phyloP scores from a whole-genome alignment of 2,329 filamentous ascomycete species.

The Trichophaea hybrida region DNA sequence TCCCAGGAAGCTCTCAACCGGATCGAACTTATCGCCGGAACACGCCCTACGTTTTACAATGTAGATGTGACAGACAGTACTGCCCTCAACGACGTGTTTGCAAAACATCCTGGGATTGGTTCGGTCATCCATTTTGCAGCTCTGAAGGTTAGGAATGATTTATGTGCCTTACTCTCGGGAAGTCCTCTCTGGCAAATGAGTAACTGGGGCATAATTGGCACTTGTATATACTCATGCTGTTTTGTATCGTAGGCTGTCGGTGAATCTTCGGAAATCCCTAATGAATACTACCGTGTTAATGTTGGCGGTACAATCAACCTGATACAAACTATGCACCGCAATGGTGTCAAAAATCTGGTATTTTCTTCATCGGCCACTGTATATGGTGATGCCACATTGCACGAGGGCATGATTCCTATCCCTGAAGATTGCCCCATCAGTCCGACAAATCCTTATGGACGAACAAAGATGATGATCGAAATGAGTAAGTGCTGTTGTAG shows the following conservation, averaged over 20 bases:
- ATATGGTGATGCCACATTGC: slow-evolving; percentile 91
- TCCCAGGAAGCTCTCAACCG: slow-evolving; percentile 82
- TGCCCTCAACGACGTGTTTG: slow-evolving; percentile 73
- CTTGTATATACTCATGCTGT: background rate
- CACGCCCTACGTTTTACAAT: slow-evolving; percentile 71
- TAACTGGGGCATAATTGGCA: background rate
- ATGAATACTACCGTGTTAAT: slow-evolving; percentile 97
- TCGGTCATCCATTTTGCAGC: slow-evolving; percentile 98
- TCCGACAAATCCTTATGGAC: slow-evolving; percentile 93
- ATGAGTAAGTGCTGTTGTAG: slow-evolving; percentile 19
- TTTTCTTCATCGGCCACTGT: slow-evolving; percentile 97
- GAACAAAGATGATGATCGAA: slow-evolving; percentile 89
- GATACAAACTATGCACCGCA: slow-evolving; percentile 69
- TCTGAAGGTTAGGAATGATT: slow-evolving; percentile 53
- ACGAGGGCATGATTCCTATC: slow-evolving; percentile 97
- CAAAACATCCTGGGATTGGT: slow-evolving; percentile 81
- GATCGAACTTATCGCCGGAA: slow-evolving; percentile 85
- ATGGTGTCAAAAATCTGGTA: slow-evolving; percentile 92
- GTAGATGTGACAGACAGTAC: slow-evolving; percentile 77
- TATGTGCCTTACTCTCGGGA: background rate
- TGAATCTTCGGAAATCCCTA: slow-evolving; percentile 81
- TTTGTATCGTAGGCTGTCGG: slow-evolving; percentile 60
- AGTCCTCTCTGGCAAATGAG: background rate
- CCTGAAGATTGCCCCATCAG: slow-evolving; percentile 92
- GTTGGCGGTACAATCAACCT: slow-evolving; percentile 83